These are phyloP conservation scores for Circinella minor DNA, from an alignment of 371 early-diverging fungal genomes.

Conservation along the genomic window DNA sequence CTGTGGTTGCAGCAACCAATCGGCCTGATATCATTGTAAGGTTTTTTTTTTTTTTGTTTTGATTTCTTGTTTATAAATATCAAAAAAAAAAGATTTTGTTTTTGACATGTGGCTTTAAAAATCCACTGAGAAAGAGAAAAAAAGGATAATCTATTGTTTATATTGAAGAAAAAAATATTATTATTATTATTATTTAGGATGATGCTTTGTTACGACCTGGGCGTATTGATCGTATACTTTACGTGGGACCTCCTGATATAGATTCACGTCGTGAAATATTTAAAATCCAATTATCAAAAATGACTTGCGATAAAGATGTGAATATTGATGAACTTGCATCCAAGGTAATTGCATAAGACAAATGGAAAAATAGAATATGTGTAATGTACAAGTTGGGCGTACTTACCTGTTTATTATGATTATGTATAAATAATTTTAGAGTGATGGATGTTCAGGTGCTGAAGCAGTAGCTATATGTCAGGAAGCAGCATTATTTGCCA, in stretches of 20 bases:
- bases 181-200: constrained; percentile 56
- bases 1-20: constrained; percentile 98
- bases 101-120: not conserved
- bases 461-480: constrained; percentile 94
- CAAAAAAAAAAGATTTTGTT: not conserved
- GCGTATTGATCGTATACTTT: constrained; percentile 94
- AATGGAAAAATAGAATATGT: not conserved
- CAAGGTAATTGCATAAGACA: constrained; percentile 38
- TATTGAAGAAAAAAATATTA: too few relatives aligned
- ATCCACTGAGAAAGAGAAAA: not conserved
- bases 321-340: constrained; percentile 62
- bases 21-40: constrained; percentile 95
- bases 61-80: not conserved
- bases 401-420: constrained; percentile 8
- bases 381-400: not conserved
- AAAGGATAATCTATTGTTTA: too few relatives aligned
- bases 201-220: constrained; percentile 95
- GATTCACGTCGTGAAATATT: constrained; percentile 85
- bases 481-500: constrained; percentile 90
- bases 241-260: constrained; percentile 90
- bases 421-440: constrained; percentile 38
- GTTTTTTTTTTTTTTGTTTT: not conserved
- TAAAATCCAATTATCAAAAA: constrained; percentile 69
- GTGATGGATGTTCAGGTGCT: constrained; percentile 94
- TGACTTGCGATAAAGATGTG: constrained; percentile 68